phyloP scores from a whole-genome alignment of 225 moss, liverwort and hornwort species.

The Ulota crispa region DNA sequence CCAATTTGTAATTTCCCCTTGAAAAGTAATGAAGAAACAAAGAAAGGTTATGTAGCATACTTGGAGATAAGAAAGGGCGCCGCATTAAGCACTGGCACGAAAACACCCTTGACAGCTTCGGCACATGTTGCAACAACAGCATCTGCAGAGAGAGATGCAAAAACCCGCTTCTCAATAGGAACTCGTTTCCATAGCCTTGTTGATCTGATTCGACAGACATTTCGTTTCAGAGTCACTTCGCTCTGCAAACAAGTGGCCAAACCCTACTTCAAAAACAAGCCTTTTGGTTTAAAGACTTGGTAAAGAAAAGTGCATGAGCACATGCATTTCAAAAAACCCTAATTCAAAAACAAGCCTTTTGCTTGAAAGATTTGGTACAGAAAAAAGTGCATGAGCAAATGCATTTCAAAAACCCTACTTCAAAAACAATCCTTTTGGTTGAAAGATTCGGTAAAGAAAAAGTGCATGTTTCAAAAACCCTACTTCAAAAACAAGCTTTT shows the following conservation, averaged over 20 bases:
- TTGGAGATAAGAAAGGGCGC: constrained; percentile 39
- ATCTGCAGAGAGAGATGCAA: constrained; percentile 27
- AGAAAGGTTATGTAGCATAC: constrained; percentile 7
- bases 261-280: not conserved
- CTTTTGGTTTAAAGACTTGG: too few relatives aligned
- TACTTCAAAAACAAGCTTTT: too few relatives aligned
- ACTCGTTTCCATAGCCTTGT: constrained; percentile 5
- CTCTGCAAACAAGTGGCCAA: constrained; percentile 13
- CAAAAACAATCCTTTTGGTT: too few relatives aligned
- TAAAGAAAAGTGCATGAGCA: too few relatives aligned
- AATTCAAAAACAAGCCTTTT: too few relatives aligned
- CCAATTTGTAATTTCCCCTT: too few relatives aligned
- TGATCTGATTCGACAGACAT: not conserved
- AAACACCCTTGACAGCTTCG: constrained; percentile 20
- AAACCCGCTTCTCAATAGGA: not conserved
- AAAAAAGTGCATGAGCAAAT: too few relatives aligned
- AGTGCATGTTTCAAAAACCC: not conserved
- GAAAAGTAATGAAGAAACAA: not conserved
- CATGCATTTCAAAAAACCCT: too few relatives aligned
- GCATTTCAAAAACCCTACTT: too few relatives aligned
- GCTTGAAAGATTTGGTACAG: too few relatives aligned
- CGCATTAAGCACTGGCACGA: constrained; percentile 17
- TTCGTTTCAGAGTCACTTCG: constrained; percentile 20
- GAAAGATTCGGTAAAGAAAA: too few relatives aligned
- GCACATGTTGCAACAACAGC: constrained; percentile 27